These are phyloP conservation scores for Toxicodendron radicans DNA, from an alignment of 345 rosid genomes.

Conservation along the genomic window DNA sequence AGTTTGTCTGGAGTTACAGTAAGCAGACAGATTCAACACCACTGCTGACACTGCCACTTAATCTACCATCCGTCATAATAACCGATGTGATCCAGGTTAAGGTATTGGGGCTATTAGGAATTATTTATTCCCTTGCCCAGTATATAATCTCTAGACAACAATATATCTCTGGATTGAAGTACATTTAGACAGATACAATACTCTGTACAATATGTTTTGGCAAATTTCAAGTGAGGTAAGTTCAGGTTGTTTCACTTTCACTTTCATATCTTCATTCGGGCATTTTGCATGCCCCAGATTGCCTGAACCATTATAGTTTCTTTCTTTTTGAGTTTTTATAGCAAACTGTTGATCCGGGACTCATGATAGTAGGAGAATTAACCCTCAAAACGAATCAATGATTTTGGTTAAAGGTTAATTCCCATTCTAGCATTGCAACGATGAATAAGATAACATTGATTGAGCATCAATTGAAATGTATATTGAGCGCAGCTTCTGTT, in stretches of 20 bases:
- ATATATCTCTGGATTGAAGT: constrained; percentile 83
- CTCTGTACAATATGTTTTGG: constrained; percentile 39
- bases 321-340: constrained; percentile 10
- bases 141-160: constrained; percentile 94
- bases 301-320: constrained; percentile 11
- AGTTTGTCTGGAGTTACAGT: constrained; percentile 82
- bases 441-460: background rate
- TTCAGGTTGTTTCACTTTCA: constrained; percentile 21
- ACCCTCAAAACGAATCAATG: background rate
- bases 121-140: constrained; percentile 74
- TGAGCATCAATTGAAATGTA: background rate
- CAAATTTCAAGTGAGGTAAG: constrained; percentile 39
- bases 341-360: constrained; percentile 14
- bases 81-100: constrained; percentile 81
- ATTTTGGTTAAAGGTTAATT: background rate
- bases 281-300: constrained; percentile 12
- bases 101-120: constrained; percentile 80
- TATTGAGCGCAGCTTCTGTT: constrained; percentile 4
- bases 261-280: constrained; percentile 5
- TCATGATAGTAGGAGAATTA: background rate
- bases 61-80: constrained; percentile 82
- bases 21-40: constrained; percentile 66
- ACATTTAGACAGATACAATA: constrained; percentile 55
- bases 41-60: constrained; percentile 79
- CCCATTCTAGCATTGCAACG: background rate